Base-by-base conservation (phyloP, 2,329 filamentous ascomycete genomes). In the Lasiodiplodia gonubiensis region DNA sequence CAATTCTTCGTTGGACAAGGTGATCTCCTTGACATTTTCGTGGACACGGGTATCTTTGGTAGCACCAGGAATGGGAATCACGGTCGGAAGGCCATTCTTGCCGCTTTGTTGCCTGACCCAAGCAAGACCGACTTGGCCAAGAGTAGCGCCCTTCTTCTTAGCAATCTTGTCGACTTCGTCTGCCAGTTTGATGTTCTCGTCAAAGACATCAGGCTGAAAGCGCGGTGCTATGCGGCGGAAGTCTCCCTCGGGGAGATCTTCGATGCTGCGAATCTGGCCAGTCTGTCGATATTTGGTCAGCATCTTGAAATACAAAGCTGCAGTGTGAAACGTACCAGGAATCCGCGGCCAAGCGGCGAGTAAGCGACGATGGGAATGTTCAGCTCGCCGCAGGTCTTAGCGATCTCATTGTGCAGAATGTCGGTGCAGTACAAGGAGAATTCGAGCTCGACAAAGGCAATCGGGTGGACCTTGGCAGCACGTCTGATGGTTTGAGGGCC, bases 281-380 rank as follows among this genome's bases (percentile, higher is more conserved):
- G 76, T 76, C 66, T 67, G 23, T 52, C 14, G 25, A 37, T 10
- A 33, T 10, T 21, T 5, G 6, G 23, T 64, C 25, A 64, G 60
- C 46, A 25, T 39, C 14, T 4, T 18, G n/a, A 18, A n/a, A 27
- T 14, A 11, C n/a, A 23, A 14, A 14, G 12, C 7, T 27, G 18
- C 18, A 18, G 35, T 4, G 25, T 30, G 42, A 52, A 10, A 25
- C 66, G 23, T 55, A 67, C 70, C 74, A 81, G 72, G 79, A 87
- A 85, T 1, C 88, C 88, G 30, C 86, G 81, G 4, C 90, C 89
- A 0, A 93, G 81, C 0, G 92, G 91, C 53, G 89, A 90, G 78
- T 93, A 94, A 3, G 77, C 76, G n/a, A 92, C 79, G 57, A 94
- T 80, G 0, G 90, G 89, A 68, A 94, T 92, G 55, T 83, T 80